phyloP scores from a whole-genome alignment of 306 rosid species.

The Betula pendula region DNA sequence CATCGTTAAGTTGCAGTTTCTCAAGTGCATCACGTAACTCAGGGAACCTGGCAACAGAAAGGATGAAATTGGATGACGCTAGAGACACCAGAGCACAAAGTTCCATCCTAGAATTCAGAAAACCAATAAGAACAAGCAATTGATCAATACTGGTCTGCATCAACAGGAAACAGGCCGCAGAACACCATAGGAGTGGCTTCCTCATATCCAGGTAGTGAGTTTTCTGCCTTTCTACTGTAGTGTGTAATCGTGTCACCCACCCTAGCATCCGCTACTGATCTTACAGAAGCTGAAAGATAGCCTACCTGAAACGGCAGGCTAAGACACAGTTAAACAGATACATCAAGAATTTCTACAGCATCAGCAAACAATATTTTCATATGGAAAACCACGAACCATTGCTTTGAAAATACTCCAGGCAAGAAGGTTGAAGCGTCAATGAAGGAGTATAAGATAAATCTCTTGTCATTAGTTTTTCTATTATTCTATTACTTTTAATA shows the following conservation, averaged over 20 bases:
- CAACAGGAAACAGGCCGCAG: constrained; percentile 96
- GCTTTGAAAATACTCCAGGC: not conserved
- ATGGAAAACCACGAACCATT: not conserved
- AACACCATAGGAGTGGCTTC: constrained; percentile 97
- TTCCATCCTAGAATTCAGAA: not conserved
- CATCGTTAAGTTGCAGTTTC: constrained; percentile 96
- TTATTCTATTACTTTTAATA: not conserved
- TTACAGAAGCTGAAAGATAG: constrained; percentile 89
- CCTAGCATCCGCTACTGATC: constrained; percentile 96
- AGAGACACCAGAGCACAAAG: constrained; percentile 13
- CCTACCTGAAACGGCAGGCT: constrained; percentile 64
- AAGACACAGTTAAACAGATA: constrained; percentile 21
- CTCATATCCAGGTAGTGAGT: constrained; percentile 85
- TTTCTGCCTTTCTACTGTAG: constrained; percentile 59
- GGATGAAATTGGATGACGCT: constrained; percentile 23
- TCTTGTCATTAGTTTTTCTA: not conserved
- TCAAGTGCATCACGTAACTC: constrained; percentile 95
- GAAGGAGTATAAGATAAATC: not conserved
- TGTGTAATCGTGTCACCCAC: constrained; percentile 91
- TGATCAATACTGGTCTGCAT: constrained; percentile 88
- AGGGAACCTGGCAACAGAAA: constrained; percentile 59
- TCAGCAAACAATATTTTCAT: not conserved
- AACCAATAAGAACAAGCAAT: constrained; percentile 24
- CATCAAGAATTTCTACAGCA: not conserved
- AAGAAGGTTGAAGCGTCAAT: not conserved